Evolutionary conservation across 23 red algal species (phyloP).

Genomic region (Gracilaria domingensis): DNA sequence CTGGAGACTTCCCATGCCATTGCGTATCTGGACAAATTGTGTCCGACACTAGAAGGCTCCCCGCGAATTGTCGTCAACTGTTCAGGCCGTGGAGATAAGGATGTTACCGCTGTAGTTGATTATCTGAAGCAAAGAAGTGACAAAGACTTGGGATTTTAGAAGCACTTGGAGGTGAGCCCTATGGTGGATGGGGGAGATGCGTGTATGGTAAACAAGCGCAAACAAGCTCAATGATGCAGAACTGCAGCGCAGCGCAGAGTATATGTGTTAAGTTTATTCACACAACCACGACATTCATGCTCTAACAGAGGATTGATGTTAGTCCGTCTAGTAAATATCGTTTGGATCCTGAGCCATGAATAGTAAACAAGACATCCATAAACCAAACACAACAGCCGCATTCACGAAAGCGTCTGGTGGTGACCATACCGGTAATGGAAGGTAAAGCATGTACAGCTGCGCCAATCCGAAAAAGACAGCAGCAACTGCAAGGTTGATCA

Average conservation of each 20-base stretch:
- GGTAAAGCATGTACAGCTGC: slow-evolving; percentile 74
- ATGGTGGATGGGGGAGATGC: neutral
- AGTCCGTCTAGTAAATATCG: slow-evolving; percentile 68
- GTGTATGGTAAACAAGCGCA: too few relatives aligned
- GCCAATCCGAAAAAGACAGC: slow-evolving; percentile 79
- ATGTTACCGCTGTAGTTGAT: slow-evolving; percentile 84
- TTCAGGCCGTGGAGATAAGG: slow-evolving; percentile 95
- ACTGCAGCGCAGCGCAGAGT: neutral
- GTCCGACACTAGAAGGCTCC: slow-evolving; percentile 73
- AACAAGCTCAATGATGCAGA: neutral
- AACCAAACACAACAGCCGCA: slow-evolving; percentile 69
- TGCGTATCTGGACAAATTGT: slow-evolving; percentile 85
- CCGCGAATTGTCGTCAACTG: slow-evolving; percentile 91
- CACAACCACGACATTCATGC: neutral
- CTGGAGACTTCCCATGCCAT: slow-evolving; percentile 97
- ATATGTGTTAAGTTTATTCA: slow-evolving; percentile 42
- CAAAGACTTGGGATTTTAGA: slow-evolving; percentile 42
- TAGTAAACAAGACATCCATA: slow-evolving; percentile 86
- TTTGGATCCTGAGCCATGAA: slow-evolving; percentile 86
- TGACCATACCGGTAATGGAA: slow-evolving; percentile 77
- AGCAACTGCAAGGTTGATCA: slow-evolving; percentile 82
- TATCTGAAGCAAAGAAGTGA: slow-evolving; percentile 73
- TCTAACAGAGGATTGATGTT: slow-evolving; percentile 13
- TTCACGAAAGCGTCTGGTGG: slow-evolving; percentile 80
- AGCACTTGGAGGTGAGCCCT: neutral